Evolutionary conservation across 2,329 filamentous ascomycete genomes (phyloP).

Genomic region (Talaromyces amestolkiae): DNA sequence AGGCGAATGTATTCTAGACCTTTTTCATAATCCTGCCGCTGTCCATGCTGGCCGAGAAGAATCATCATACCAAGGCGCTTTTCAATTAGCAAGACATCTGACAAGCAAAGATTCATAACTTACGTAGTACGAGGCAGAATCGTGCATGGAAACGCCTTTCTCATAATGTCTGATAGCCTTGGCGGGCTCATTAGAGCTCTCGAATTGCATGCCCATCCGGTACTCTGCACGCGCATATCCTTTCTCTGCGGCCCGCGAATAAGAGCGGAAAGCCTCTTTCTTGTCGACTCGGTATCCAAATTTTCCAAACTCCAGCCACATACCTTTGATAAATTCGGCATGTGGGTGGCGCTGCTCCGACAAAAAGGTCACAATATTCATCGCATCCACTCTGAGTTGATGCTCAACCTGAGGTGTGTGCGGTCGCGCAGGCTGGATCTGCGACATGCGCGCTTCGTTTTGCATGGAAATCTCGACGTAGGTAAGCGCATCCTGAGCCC

Average conservation of each 20-base stretch:
- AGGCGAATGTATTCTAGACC: constrained; percentile 80
- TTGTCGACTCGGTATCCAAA: constrained; percentile 89
- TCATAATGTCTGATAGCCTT: constrained; percentile 92
- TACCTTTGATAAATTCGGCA: constrained; percentile 88
- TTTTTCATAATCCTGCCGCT: constrained; percentile 72
- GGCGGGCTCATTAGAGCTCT: constrained; percentile 86
- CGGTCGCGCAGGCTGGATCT: constrained; percentile 60
- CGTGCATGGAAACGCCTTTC: constrained; percentile 71
- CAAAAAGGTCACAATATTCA: constrained; percentile 88
- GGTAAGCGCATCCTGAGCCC: constrained; percentile 87
- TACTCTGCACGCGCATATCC: constrained; percentile 90
- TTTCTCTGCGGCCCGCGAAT: constrained; percentile 78
- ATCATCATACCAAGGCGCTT: constrained; percentile 97
- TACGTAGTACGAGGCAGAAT: constrained; percentile 79
- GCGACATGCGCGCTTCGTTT: constrained; percentile 66
- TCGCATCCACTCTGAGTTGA: constrained; percentile 79
- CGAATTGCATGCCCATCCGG: constrained; percentile 96
- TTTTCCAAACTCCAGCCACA: constrained; percentile 98
- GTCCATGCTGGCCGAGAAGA: constrained; percentile 86
- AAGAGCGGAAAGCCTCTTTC: constrained; percentile 87
- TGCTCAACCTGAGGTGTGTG: constrained; percentile 84
- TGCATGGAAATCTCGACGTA: constrained; percentile 84
- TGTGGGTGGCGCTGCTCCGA: constrained; percentile 90
- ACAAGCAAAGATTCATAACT: constrained; percentile 23
- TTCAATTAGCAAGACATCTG: constrained; percentile 21